These are phyloP conservation scores for Lentinus tigrinus DNA, from an alignment of 768 basidiomycete species.

Conservation along the genomic window DNA sequence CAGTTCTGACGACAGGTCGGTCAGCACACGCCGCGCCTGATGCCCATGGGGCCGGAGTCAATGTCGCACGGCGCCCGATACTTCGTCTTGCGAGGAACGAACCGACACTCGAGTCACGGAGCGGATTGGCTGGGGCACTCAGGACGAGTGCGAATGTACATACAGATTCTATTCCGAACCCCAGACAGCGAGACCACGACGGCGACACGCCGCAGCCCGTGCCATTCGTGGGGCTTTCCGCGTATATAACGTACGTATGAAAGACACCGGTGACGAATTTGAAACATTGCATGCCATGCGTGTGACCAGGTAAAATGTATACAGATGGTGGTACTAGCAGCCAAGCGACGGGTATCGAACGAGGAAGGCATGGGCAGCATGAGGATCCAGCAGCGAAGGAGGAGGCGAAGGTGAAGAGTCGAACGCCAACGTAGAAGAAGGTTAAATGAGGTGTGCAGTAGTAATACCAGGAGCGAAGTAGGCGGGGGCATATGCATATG, in stretches of 20 bases:
- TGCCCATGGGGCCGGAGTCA: too few relatives aligned
- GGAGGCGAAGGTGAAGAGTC: not conserved
- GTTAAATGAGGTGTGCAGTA: not conserved
- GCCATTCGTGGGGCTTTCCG: not conserved
- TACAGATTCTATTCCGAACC: constrained; percentile 10
- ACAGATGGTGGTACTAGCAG: constrained; percentile 13
- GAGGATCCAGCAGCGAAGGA: not conserved
- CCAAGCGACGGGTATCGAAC: constrained; percentile 8
- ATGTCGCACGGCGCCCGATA: too few relatives aligned
- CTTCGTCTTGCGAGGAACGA: too few relatives aligned
- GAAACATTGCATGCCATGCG: constrained; percentile 1
- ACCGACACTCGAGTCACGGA: too few relatives aligned
- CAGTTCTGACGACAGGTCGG: too few relatives aligned
- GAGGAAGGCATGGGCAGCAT: not conserved
- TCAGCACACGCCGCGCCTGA: too few relatives aligned
- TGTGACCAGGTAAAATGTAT: constrained; percentile 7
- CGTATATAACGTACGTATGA: constrained; percentile 1
- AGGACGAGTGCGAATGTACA: not conserved
- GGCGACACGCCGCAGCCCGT: too few relatives aligned
- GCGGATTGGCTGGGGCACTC: too few relatives aligned
- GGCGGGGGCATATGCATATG: not conserved
- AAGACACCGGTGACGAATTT: constrained; percentile 1
- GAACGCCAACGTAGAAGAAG: not conserved
- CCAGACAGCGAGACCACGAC: not conserved
- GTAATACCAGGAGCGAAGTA: not conserved